These are phyloP conservation scores for Cladosporium phlei DNA, from an alignment of 2,329 filamentous ascomycete genomes.

Conservation along the genomic window DNA sequence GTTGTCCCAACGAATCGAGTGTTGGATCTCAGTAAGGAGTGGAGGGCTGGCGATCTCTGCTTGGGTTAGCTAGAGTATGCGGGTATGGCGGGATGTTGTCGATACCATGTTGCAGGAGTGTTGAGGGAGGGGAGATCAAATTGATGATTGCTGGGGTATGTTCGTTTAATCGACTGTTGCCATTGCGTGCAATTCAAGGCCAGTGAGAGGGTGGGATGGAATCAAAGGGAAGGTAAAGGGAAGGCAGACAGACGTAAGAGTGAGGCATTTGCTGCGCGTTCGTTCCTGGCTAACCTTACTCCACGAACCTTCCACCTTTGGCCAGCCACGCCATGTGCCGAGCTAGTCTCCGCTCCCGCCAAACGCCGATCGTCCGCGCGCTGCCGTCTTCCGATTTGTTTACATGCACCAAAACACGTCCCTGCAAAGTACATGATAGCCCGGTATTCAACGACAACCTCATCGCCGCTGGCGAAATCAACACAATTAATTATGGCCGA, in stretches of 20 bases:
- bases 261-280: no score
- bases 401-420: neutral
- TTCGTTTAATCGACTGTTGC: no score
- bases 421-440: neutral
- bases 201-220: no score
- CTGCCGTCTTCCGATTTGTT: constrained; percentile 5
- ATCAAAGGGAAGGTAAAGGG: no score
- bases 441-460: neutral
- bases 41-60: constrained; percentile 26
- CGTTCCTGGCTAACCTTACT: neutral
- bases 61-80: neutral
- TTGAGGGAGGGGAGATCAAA: no score
- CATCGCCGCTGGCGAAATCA: constrained; percentile 1
- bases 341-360: constrained; percentile 3
- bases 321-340: neutral
- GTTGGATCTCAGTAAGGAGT: constrained; percentile 31
- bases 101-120: no score
- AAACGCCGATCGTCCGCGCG: constrained; percentile 1
- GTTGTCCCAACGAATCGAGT: constrained; percentile 31
- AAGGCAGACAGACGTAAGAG: no score
- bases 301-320: neutral
- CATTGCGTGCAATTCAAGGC: no score
- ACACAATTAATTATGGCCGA: constrained; percentile 24
- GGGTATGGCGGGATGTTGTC: neutral
- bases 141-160: no score